These are phyloP conservation scores for Clonostachys rosea DNA, from an alignment of 2,329 filamentous ascomycete genomes.

Conservation along the genomic window DNA sequence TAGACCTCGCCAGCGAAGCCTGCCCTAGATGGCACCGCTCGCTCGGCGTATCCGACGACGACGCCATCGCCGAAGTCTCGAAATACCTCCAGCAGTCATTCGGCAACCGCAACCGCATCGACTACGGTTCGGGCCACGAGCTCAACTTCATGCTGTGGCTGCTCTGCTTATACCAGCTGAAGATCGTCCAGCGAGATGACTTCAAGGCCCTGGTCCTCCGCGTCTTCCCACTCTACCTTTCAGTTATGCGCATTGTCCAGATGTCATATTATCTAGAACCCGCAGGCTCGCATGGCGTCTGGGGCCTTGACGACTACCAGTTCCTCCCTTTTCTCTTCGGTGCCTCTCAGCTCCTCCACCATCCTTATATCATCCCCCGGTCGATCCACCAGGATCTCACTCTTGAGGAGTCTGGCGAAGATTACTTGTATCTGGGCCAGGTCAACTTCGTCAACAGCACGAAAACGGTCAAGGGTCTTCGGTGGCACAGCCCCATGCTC, in stretches of 20 bases:
- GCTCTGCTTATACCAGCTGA: constrained; percentile 83
- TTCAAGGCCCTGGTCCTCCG: constrained; percentile 62
- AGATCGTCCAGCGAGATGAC: constrained; percentile 38
- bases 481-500: constrained; percentile 98
- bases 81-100: constrained; percentile 81
- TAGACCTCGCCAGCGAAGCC: constrained; percentile 61
- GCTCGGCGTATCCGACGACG: constrained; percentile 45
- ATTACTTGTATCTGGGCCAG: constrained; percentile 90
- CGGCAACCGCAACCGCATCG: constrained; percentile 81
- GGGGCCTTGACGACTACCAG: constrained; percentile 96
- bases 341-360: constrained; percentile 81
- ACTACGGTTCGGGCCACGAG: constrained; percentile 97
- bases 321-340: constrained; percentile 96
- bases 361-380: constrained; percentile 73
- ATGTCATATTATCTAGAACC: constrained; percentile 95
- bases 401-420: constrained; percentile 77
- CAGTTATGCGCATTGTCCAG: constrained; percentile 83
- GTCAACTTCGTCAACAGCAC: constrained; percentile 93
- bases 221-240: constrained; percentile 79
- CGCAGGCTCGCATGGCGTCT: constrained; percentile 94
- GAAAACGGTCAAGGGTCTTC: constrained; percentile 88
- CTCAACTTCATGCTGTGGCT: constrained; percentile 97
- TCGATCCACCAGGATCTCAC: constrained; percentile 85
- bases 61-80: constrained; percentile 61
- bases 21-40: constrained; percentile 57